These are phyloP conservation scores for Cladosporium sp. DNA, from an alignment of 2,329 filamentous ascomycete genomes.

Conservation along the genomic window DNA sequence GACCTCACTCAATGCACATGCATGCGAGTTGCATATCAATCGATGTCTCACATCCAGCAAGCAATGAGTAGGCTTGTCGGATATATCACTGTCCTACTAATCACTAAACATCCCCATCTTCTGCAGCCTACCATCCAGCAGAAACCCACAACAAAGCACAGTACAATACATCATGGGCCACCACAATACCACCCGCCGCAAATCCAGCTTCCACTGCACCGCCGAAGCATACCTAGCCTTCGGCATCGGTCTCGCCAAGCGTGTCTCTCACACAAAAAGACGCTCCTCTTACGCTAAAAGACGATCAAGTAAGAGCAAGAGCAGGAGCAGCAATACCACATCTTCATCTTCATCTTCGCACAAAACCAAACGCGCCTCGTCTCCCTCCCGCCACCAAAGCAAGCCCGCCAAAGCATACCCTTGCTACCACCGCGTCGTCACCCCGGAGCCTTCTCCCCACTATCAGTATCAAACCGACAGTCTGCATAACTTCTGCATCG, in stretches of 20 bases:
- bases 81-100: not conserved
- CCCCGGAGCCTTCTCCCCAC: not conserved
- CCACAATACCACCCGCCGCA: not conserved
- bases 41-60: not conserved
- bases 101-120: not conserved
- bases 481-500: not conserved
- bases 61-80: not conserved
- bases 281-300: not conserved
- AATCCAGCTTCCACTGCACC: not conserved
- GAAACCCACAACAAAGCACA: not conserved
- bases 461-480: not conserved
- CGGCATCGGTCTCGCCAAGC: not conserved
- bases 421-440: not conserved
- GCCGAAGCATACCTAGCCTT: not conserved
- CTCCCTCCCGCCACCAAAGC: not conserved
- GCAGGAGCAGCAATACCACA: not conserved
- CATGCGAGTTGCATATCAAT: not conserved
- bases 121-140: not conserved
- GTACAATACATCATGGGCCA: not conserved
- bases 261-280: not conserved
- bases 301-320: not conserved
- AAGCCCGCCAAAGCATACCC: not conserved
- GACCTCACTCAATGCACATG: not conserved
- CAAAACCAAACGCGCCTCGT: too few relatives aligned
- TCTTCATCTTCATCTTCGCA: not conserved